Base-by-base conservation (phyloP, 2,329 filamentous ascomycete genomes). In the Colletotrichum costaricense region DNA sequence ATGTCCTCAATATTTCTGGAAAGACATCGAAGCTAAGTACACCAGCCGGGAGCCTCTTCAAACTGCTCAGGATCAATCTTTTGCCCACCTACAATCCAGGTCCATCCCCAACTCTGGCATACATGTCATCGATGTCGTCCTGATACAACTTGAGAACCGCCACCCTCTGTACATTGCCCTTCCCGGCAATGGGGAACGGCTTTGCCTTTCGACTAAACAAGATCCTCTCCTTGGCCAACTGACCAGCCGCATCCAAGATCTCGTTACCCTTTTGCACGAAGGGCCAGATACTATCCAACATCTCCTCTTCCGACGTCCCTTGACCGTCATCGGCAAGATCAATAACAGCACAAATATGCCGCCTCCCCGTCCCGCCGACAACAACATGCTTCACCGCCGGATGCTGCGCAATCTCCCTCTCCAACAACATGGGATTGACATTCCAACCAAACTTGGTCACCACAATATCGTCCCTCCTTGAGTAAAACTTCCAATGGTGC, bases 221-320 rank as follows among this genome's bases (percentile, higher is more conserved):
- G 8, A 69, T 64, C 16, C 49, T 55, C 14, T 80, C 74, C 56
- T 84, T 80, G 1, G 88, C 79, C 4, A 79, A 42, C 0, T 84
- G 82, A 84, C 86, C 88, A 1, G 88, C 75, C 2, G 75, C 78
- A 1, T 86, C 84, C 24, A 88, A 76, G 2, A 88, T 75, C 2
- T 76, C 74, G 74, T 89, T 89, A 6, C 88, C 76, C 76, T 88
- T 88, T 77, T 88, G 85, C 28, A 86, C 86, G 63, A 84, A 87
- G 3, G 82, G 84, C 65, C 88, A 85, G 19, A 88, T 85, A 16
- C 84, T 12, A 76, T 79, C 46, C 60, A 77, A 63, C 3, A 24
- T 7, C 2, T 62, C 62, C 2, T 33, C 62, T 1, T 63, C 57
- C 0, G 66, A 30, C 2, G 60, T 9, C 4, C 76, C 65, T 57